Base-by-base conservation (phyloP, 75 land plant genomes). In the Isoetes taiwanensis region DNA sequence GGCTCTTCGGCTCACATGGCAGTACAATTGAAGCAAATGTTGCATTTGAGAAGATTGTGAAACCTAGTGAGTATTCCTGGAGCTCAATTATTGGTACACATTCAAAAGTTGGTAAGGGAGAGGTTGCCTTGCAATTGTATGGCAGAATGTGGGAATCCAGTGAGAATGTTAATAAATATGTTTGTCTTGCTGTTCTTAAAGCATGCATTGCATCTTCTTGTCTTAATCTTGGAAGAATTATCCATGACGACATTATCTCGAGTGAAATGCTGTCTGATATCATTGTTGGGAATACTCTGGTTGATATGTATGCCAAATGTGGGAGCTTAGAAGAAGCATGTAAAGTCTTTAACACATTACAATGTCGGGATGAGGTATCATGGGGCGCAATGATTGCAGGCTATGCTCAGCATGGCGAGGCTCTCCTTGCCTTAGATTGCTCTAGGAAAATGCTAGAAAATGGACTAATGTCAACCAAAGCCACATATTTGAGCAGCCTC, bases 301-400 rank as follows among this genome's bases (percentile, higher is more conserved):
- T 82, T n/a, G 81, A 78, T 48, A 82, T 82, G 85, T 82, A 82
- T 70, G 77, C 82, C 6, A 78, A 78, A 68, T 82, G 86, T 68
- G 86, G 86, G 16, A 69, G 66, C 64, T 27, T 78, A 0, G 65
- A 37, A 2, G 52, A 63, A 38, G 76, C 86, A 30, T 26, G 23
- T 1, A 54, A 61, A 28, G 76, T 78, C 32, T 82, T 82, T 54
- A 27, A 16, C 0, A 77, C 73, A 41, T 26, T 78, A 32, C 70
- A 58, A 39, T 56, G 56, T 20, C 72, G 54, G 42, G 62, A 54
- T 50, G 61, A 76, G 10, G 66, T 74, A 21, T 71, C 80, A 9
- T 83, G 86, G 86, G 76, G 76, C 67, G 77, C 86, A 24, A 67
- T 83, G 57, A 67, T 83, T 61, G 75, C 63, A 24, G 80, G 77